Percentiles rank a stretch among this genome's conserved stretches.
These are phyloP conservation scores for Quercus suber DNA, from an alignment of 306 rosid species.

Conservation along the genomic window DNA sequence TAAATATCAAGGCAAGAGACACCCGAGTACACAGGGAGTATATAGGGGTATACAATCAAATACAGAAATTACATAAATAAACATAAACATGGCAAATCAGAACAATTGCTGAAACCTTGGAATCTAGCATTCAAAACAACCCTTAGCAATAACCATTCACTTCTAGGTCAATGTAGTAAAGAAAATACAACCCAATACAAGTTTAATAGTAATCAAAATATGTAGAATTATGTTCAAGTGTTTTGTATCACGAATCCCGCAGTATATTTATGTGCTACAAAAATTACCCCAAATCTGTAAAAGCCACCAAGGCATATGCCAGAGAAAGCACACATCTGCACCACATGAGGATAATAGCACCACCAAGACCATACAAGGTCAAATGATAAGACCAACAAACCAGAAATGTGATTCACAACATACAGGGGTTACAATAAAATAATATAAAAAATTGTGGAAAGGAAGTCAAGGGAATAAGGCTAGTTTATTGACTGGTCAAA, in stretches of 20 bases:
- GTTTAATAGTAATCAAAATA: background rate
- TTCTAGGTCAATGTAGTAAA: background rate
- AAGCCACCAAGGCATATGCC: background rate
- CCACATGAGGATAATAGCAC: background rate
- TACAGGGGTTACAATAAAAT: too few species aligned
- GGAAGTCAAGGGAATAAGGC: too few species aligned
- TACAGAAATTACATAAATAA: background rate
- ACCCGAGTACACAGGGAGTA: too few species aligned
- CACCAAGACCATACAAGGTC: background rate
- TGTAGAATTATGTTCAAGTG: background rate
- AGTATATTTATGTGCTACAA: background rate
- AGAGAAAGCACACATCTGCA: background rate
- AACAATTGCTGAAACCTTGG: slow-evolving; percentile 3
- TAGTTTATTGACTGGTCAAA: too few species aligned
- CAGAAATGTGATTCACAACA: background rate
- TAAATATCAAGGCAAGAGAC: too few species aligned
- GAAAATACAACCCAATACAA: background rate
- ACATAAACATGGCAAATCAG: slow-evolving; percentile 6
- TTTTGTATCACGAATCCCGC: background rate
- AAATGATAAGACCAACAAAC: background rate
- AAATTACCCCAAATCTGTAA: background rate
- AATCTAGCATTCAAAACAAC: background rate
- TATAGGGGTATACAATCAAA: too few species aligned
- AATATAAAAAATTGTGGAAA: too few species aligned
- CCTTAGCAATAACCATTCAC: background rate